A percentile compares a stretch with the other conserved stretches of the same genome.
Evolutionary conservation across 345 rosid genomes (phyloP).

Genomic region (Theobroma cacao): DNA sequence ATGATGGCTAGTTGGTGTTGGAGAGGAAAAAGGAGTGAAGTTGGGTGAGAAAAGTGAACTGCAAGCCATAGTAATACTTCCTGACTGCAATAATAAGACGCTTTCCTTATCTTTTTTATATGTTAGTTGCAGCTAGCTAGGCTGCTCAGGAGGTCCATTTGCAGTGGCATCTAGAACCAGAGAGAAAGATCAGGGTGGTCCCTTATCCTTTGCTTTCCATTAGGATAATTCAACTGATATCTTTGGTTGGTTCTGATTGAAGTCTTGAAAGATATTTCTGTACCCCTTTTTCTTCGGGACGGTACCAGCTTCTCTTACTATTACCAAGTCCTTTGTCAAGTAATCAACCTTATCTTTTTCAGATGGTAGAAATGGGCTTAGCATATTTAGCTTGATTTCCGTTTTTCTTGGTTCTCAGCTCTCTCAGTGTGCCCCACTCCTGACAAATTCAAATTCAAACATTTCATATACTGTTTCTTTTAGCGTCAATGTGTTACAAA

Average conservation of each 20-base stretch:
- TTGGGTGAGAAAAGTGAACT: conserved; percentile 33
- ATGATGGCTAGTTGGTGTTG: conserved; percentile 1
- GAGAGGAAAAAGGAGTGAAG: conserved; percentile 22
- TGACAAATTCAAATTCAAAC: not conserved
- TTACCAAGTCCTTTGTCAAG: not conserved
- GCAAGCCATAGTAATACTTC: conserved; percentile 32
- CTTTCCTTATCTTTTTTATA: not conserved
- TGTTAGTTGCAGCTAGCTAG: conserved; percentile 1
- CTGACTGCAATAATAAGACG: no score
- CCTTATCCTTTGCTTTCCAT: not conserved
- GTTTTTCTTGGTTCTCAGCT: not conserved
- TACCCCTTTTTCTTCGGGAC: not conserved
- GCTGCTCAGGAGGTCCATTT: no score
- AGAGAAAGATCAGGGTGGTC: not conserved
- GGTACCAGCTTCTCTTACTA: not conserved
- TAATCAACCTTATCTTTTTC: conserved; percentile 26
- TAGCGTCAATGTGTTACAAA: not conserved
- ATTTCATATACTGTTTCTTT: not conserved
- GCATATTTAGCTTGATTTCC: not conserved
- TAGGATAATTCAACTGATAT: conserved; percentile 14
- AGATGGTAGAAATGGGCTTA: not conserved
- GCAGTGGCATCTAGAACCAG: not conserved
- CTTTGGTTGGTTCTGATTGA: conserved; percentile 25
- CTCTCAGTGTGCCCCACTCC: not conserved
- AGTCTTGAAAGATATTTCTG: conserved; percentile 24